Evolutionary conservation across 129 eudicot species (phyloP), one percentile per base, ranked within the genome.

Genomic region (Flaveria ramosissima): DNA sequence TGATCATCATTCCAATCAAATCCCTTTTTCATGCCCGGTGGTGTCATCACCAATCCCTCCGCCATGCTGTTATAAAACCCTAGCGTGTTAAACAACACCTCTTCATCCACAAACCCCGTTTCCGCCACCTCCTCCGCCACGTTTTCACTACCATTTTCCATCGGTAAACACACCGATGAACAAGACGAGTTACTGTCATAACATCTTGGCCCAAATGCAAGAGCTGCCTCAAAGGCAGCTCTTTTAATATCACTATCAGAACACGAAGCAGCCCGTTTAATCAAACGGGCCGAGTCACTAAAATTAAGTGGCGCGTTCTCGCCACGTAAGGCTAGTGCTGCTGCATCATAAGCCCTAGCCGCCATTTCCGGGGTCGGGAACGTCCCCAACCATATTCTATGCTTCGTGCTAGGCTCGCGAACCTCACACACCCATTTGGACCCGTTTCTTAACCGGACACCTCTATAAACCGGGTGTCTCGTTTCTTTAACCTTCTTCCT

Each of bases 311-410:
- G 75, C 9, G 83, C 46, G n/a, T 46, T 23, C 42, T 81, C 85
- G 15, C 89, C 89, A 6, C 78, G 81, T 10, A 82, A 72, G 11
- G 86, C 32, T 36, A 85, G 55, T 39, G 82, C 76, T 19, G 89
- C 84, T 13, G 83, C 80, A 56, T 82, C 89, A 41, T 82, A 70
- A 60, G 86, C 89, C 39, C 86, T 72, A 16, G 84, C 89, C 0
- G 86, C 89, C 89, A 82, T 79, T 50, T 85, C 86, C 2, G 89
- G 79, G 17, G 80, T 86, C 6, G 78, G 78, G 66, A 75, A 86
- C 3, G 89, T 86, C 6, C 89, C 89, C 57, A 86, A 53, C 89
- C 89, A 83, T 15, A 86, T 79, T 61, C 85, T 83, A 42, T 82
- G 41, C 20, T 77, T 83, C 27, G 83, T 83, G 26, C 20, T 68